Percentiles rank a stretch among this genome's conserved stretches.
Conservation (phyloP, 2,329 filamentous ascomycete genomes). For the Sporothrix variecibatus region DNA sequence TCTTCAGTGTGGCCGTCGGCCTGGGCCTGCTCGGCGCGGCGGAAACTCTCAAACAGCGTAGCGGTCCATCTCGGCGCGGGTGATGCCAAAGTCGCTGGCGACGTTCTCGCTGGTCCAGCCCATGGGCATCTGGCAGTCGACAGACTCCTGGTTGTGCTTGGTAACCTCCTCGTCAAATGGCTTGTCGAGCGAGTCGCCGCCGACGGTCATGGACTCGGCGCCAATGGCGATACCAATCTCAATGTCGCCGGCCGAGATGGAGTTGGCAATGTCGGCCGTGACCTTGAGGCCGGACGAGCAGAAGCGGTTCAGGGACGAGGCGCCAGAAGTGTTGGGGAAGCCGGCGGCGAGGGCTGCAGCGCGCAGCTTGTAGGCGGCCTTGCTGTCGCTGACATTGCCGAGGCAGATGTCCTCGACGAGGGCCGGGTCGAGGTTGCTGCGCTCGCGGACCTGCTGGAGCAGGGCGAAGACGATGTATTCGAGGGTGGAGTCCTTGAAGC, state of each 20-base stretch:
- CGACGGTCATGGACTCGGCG: conserved; percentile 81
- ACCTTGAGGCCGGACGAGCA: conserved; percentile 96
- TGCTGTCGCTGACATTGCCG: conserved; percentile 85
- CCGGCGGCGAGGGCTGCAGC: conserved; percentile 87
- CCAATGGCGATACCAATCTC: conserved; percentile 85
- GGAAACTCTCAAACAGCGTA: conserved; percentile 85
- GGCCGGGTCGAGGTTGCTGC: conserved; percentile 74
- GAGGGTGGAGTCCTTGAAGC: conserved; percentile 89
- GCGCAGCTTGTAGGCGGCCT: conserved; percentile 88
- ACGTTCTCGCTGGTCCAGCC: conserved; percentile 98
- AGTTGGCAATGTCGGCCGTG: conserved; percentile 89
- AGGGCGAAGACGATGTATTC: conserved; percentile 85
- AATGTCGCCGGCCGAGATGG: conserved; percentile 78
- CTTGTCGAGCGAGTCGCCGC: conserved; percentile 67
- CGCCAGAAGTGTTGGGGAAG: conserved; percentile 85
- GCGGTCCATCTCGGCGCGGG: conserved; percentile 76
- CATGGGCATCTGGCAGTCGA: conserved; percentile 93
- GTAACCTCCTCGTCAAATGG: conserved; percentile 79
- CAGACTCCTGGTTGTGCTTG: conserved; percentile 69
- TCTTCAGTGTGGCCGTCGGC: conserved; percentile 90
- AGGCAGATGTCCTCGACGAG: conserved; percentile 88
- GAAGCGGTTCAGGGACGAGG: conserved; percentile 88
- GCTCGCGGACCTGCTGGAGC: conserved; percentile 72
- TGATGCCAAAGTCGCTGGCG: conserved; percentile 82
- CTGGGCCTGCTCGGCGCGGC: conserved; percentile 83